Evolutionary conservation across 805 yeast species (phyloP).

Genomic region (Myxozyma nipponensis): DNA sequence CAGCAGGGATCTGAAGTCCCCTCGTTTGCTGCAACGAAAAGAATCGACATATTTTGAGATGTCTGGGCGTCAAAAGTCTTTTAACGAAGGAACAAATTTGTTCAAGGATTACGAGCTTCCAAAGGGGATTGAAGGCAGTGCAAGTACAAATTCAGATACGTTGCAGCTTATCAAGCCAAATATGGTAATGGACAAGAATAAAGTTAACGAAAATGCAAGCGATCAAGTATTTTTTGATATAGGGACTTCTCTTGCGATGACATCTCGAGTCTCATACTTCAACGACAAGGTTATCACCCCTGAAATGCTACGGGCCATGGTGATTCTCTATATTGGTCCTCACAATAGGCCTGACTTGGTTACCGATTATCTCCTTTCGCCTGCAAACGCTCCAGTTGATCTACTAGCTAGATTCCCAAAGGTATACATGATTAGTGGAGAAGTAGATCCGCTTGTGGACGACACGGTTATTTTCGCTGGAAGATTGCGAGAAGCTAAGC

Average conservation of each 20-base stretch:
- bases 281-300: conserved; percentile 32
- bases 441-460: conserved; percentile 36
- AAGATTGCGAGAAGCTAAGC: conserved; percentile 32
- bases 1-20: conserved; percentile 17
- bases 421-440: conserved; percentile 34
- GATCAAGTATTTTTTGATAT: not conserved
- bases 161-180: conserved; percentile 2
- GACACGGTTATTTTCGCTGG: conserved; percentile 35
- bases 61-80: conserved; percentile 8
- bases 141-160: conserved; percentile 3
- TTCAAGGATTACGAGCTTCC: conserved; percentile 7
- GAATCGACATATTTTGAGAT: conserved; percentile 25
- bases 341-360: conserved; percentile 30
- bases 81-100: conserved; percentile 9
- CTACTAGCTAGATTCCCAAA: conserved; percentile 33
- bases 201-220: not conserved
- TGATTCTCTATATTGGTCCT: conserved; percentile 32
- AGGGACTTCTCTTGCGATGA: conserved; percentile 31
- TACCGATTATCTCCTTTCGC: conserved; percentile 32
- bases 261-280: conserved; percentile 33
- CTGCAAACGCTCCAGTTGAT: conserved; percentile 32
- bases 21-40: conserved; percentile 26
- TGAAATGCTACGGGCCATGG: conserved; percentile 33
- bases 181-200: not conserved
- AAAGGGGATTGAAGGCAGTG: conserved; percentile 1